These are phyloP conservation scores for Hymenoscyphus occultus DNA, from an alignment of 2,329 filamentous ascomycete species.

Conservation along the genomic window DNA sequence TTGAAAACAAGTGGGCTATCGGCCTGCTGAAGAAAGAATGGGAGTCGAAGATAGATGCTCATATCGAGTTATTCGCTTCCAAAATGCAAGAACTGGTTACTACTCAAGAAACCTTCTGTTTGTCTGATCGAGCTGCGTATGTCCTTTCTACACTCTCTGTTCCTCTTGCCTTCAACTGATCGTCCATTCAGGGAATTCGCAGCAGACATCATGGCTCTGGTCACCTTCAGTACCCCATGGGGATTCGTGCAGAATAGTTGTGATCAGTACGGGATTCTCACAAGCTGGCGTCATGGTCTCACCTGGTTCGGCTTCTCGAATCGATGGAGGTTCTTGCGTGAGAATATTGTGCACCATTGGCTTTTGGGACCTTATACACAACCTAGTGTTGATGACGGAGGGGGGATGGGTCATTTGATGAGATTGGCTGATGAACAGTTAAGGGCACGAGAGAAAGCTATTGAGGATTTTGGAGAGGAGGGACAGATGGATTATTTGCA, in stretches of 20 bases:
- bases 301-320: background rate
- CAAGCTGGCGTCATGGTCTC: background rate
- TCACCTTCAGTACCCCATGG: background rate
- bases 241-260: background rate
- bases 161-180: background rate
- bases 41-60: background rate
- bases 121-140: background rate
- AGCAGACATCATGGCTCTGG: background rate
- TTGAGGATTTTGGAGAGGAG: background rate
- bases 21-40: background rate
- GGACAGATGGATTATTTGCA: background rate
- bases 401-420: background rate
- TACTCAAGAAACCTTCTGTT: background rate
- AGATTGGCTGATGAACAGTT: background rate
- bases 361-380: background rate
- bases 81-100: background rate
- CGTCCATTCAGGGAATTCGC: background rate
- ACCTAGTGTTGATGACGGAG: background rate
- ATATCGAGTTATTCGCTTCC: background rate
- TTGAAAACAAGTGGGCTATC: background rate
- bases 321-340: background rate
- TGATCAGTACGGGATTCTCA: background rate
- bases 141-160: background rate
- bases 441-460: background rate
- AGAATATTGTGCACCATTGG: background rate